Base-by-base conservation (phyloP, 1,284 basidiomycete genomes). In the Pseudozyma sp. region DNA sequence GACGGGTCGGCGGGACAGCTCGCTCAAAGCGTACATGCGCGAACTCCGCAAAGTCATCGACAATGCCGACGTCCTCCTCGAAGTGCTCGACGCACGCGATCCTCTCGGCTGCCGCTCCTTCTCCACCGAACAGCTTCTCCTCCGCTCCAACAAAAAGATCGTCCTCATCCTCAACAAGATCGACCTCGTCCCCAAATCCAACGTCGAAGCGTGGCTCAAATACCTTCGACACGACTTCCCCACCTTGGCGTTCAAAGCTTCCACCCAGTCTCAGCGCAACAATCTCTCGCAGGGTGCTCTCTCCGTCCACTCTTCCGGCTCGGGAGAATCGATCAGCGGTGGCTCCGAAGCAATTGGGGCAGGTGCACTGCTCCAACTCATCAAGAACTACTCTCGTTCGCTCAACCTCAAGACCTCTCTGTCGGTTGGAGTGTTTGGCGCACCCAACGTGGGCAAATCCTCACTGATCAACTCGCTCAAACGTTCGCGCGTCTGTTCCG, bases 381-480 rank as follows among this genome's bases (percentile, higher is more conserved):
- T 98, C 55, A 99, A 99, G 83, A 93, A 93, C 16, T 97, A 94
- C 85, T 93, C 43, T 85, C 89, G 80, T 37, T 78, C 74, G 48
- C 52, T 77, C 19, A 78, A 78, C 57, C 58, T 78, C 17, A 81
- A 79, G 59, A 76, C 79, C 35, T 78, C 75, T 11, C 77, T 84
- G 51, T 96, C 94, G 0, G 90, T 98, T 56, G 96, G 96, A 16
- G 92, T 98, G 24, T 93, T 98, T 34, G 96, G 96, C 1, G 96
- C 95, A 82, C 96, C 96, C 4, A 99, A 99, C 85, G 96, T 98
- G 57, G 96, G 96, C 10, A 99, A 99, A 87, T 94, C 92, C 63
- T 93, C 91, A 77, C 84, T 99, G 62, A 97, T 99, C 87, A 99
- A 99, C 85, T 93, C 93, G 54, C 87, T 99, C 56, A 96, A 97